Percentiles rank a stretch among this genome's conserved stretches.
These are phyloP conservation scores for Medicago lupulina DNA, from an alignment of 306 rosid genomes.

Conservation along the genomic window DNA sequence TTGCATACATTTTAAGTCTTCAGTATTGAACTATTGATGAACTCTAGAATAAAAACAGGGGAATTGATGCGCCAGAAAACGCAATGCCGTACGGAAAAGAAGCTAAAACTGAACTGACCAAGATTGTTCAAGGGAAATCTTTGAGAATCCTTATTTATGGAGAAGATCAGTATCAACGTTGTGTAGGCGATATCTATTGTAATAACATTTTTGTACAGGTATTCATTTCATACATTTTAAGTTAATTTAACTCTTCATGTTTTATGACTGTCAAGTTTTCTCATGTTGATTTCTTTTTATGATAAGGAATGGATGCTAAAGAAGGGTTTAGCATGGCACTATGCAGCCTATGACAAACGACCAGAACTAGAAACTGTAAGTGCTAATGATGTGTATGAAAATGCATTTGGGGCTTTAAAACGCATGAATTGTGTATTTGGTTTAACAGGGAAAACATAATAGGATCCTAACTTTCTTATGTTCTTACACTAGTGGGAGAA, in stretches of 20 bases:
- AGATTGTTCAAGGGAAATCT: conserved; percentile 71
- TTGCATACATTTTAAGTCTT: background rate
- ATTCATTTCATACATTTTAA: conserved; percentile 10
- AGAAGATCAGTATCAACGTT: conserved; percentile 85
- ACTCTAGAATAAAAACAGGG: conserved; percentile 57
- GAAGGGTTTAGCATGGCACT: conserved; percentile 93
- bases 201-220: conserved; percentile 83
- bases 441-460: background rate
- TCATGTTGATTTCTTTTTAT: conserved; percentile 33
- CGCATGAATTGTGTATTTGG: background rate
- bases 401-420: background rate
- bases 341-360: conserved; percentile 78
- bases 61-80: conserved; percentile 92
- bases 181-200: conserved; percentile 76
- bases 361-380: conserved; percentile 70
- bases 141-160: conserved; percentile 76
- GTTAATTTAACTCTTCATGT: background rate
- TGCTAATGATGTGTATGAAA: background rate
- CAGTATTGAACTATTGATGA: background rate
- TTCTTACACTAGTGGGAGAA: conserved; percentile 70
- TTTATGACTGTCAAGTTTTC: conserved; percentile 11
- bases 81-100: conserved; percentile 85
- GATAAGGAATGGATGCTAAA: conserved; percentile 87
- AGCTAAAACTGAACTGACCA: conserved; percentile 69
- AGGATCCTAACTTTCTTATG: background rate